A percentile compares a stretch with the other conserved stretches of the same genome.
phyloP scores from a whole-genome alignment of 106 monocot genomes.

The Gastrodia elata region DNA sequence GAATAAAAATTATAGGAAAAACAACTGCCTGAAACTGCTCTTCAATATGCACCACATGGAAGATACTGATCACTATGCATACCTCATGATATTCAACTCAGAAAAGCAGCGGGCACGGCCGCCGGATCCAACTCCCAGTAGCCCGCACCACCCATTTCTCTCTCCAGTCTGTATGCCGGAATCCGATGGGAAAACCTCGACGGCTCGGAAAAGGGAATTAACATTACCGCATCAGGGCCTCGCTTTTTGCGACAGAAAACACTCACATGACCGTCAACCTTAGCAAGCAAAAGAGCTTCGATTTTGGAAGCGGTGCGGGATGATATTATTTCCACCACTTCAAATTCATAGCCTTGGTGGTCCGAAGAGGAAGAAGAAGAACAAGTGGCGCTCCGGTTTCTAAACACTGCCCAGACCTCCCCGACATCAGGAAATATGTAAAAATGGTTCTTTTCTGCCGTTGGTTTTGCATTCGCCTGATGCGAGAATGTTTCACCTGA shows the following conservation, averaged over 20 bases:
- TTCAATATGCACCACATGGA: background rate
- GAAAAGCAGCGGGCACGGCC: constrained; percentile 25
- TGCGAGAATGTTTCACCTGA: constrained; percentile 40
- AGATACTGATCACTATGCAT: background rate
- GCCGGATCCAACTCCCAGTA: constrained; percentile 83
- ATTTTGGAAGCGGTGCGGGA: background rate
- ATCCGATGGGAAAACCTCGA: constrained; percentile 70
- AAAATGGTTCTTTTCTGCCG: constrained; percentile 16
- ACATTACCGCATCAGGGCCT: background rate
- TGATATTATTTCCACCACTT: constrained; percentile 61
- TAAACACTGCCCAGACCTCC: constrained; percentile 60
- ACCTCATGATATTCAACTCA: constrained; percentile 1
- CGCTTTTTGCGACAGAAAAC: constrained; percentile 35
- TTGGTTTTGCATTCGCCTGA: constrained; percentile 12
- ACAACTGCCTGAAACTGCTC: too few species aligned
- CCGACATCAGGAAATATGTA: constrained; percentile 32
- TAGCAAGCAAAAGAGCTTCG: constrained; percentile 23
- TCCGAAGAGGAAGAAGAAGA: constrained; percentile 16
- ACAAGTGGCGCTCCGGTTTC: constrained; percentile 46
- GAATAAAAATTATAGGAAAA: background rate
- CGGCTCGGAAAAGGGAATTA: constrained; percentile 23
- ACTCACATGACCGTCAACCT: constrained; percentile 34
- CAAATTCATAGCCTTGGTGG: constrained; percentile 49
- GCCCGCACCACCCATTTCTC: constrained; percentile 48
- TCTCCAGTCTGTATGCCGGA: constrained; percentile 43